These are phyloP conservation scores for Colletotrichum truncatum DNA, from an alignment of 2,329 filamentous ascomycete genomes.

Conservation along the genomic window DNA sequence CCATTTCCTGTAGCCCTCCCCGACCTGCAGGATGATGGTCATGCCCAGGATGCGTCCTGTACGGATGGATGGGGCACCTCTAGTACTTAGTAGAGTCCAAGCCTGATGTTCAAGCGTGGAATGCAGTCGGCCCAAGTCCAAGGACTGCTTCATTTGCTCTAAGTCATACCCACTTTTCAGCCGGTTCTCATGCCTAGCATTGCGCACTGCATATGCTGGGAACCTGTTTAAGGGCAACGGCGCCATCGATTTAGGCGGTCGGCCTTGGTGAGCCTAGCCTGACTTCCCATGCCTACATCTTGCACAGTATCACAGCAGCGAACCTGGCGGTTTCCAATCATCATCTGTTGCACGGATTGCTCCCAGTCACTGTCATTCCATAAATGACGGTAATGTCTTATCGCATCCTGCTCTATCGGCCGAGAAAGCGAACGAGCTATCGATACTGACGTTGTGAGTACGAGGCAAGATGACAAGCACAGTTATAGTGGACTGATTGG, in stretches of 20 bases:
- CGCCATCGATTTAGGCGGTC: conserved; percentile 10
- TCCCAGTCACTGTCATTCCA: neutral
- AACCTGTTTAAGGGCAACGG: conserved; percentile 26
- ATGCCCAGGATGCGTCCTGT: conserved; percentile 16
- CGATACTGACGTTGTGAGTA: neutral
- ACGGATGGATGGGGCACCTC: neutral
- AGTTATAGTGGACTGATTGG: neutral
- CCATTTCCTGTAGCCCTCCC: conserved; percentile 4
- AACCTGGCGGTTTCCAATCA: conserved; percentile 2
- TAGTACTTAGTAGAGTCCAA: conserved; percentile 8
- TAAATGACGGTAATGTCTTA: neutral
- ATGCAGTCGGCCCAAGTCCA: conserved; percentile 14
- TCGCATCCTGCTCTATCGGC: neutral
- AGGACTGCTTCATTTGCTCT: conserved; percentile 13
- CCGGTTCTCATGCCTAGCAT: conserved; percentile 21
- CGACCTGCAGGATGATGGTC: conserved; percentile 23
- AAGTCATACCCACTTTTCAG: conserved; percentile 22
- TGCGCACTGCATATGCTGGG: conserved; percentile 23
- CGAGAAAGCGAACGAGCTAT: neutral
- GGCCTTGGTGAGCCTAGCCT: neutral
- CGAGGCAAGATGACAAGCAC: neutral
- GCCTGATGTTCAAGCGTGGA: conserved; percentile 25
- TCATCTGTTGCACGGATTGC: conserved; percentile 21
- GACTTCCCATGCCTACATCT: neutral
- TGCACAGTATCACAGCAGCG: conserved; percentile 10